Conservation (phyloP, 805 yeast genomes). For the Cyberlindnera euphorbiae region DNA sequence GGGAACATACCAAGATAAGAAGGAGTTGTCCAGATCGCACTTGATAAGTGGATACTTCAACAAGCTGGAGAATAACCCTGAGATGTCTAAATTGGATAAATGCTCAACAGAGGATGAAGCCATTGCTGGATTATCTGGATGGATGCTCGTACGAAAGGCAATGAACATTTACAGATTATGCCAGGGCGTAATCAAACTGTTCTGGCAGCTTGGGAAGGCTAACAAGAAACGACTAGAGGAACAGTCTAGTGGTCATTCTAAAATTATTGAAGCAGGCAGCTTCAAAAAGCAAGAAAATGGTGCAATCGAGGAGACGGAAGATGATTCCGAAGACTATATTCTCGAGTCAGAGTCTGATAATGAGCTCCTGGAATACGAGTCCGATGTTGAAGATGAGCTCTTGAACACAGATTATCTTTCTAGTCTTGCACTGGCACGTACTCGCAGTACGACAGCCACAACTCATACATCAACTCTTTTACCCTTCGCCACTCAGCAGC, state of each 20-base stretch:
- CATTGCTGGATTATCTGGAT: constrained; percentile 2
- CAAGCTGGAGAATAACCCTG: constrained; percentile 23
- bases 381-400: constrained; percentile 25
- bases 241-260: too few relatives aligned
- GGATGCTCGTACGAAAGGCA: constrained; percentile 13
- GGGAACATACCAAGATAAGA: constrained; percentile 50
- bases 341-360: constrained; percentile 24
- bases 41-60: constrained; percentile 22
- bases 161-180: constrained; percentile 11
- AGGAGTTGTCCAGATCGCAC: constrained; percentile 6
- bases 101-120: neutral
- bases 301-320: too few relatives aligned
- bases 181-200: constrained; percentile 4
- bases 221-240: too few relatives aligned
- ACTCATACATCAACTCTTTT: neutral
- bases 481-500: neutral
- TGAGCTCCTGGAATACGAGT: constrained; percentile 30
- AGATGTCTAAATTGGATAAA: constrained; percentile 3
- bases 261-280: too few relatives aligned
- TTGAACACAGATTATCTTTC: constrained; percentile 16
- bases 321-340: constrained; percentile 30
- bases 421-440: constrained; percentile 13
- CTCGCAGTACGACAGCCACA: constrained; percentile 1
- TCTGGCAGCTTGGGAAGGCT: constrained; percentile 7
- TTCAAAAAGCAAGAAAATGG: too few relatives aligned